Conservation (phyloP, 208 protist species). For the Herpetomonas tarakana region DNA sequence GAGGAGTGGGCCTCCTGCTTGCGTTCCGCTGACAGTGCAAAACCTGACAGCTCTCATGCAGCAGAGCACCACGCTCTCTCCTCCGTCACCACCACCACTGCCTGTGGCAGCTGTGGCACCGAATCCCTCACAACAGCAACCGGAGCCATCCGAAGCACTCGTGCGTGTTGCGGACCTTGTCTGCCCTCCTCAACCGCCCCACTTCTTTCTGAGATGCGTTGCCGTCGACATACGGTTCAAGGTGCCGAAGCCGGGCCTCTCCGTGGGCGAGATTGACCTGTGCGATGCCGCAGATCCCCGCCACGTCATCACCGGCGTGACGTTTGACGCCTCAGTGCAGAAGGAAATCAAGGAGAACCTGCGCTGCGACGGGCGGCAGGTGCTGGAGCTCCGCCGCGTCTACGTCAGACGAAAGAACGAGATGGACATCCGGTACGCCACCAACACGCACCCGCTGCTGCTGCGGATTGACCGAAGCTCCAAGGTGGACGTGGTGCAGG, state of each 20-base stretch:
- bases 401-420: slow-evolving; percentile 74
- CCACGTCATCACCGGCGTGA: slow-evolving; percentile 74
- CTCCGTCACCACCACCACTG: neutral
- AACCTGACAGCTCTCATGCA: neutral
- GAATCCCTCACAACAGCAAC: too few species aligned
- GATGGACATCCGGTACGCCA: slow-evolving; percentile 67
- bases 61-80: too few species aligned
- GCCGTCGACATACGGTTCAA: slow-evolving; percentile 66
- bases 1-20: neutral
- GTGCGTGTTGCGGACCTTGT: slow-evolving; percentile 50
- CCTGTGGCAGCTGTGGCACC: too few species aligned
- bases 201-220: slow-evolving; percentile 70
- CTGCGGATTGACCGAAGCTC: slow-evolving; percentile 64
- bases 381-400: slow-evolving; percentile 67
- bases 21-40: neutral
- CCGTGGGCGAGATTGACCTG: slow-evolving; percentile 72
- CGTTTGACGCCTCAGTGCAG: slow-evolving; percentile 68
- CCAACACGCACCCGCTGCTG: slow-evolving; percentile 67
- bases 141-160: too few species aligned
- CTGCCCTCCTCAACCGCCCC: slow-evolving; percentile 42
- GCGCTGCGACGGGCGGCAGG: slow-evolving; percentile 60
- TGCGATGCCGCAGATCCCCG: slow-evolving; percentile 51
- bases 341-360: slow-evolving; percentile 65
- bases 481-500: slow-evolving; percentile 71
- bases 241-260: slow-evolving; percentile 46